phyloP scores from a whole-genome alignment of 352 stramenopile genomes.

The Phytophthora fragariae region DNA sequence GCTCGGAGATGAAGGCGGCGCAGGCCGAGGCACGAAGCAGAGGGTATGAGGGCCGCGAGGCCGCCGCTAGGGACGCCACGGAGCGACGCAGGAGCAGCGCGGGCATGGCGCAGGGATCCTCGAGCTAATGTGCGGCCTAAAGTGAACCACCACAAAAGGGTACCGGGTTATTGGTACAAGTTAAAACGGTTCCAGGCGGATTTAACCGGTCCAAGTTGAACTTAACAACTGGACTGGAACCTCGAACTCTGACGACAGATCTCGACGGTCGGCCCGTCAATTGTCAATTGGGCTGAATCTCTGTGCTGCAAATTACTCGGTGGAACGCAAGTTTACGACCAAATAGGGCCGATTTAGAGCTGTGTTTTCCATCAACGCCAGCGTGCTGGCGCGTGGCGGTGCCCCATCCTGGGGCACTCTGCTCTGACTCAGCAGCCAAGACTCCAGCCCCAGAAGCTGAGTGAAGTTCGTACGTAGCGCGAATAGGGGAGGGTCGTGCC shows the following conservation, averaged over 20 bases:
- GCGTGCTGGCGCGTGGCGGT: too few relatives aligned
- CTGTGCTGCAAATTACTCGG: too few relatives aligned
- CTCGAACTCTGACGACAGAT: slow-evolving; percentile 11
- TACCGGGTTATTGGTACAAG: background rate
- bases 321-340: too few relatives aligned
- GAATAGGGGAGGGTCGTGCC: slow-evolving; percentile 23
- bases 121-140: slow-evolving; percentile 10
- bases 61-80: slow-evolving; percentile 17
- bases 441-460: slow-evolving; percentile 6
- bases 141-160: background rate
- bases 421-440: slow-evolving; percentile 17
- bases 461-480: slow-evolving; percentile 38
- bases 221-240: slow-evolving; percentile 18
- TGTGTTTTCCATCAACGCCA: too few relatives aligned
- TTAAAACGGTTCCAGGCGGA: slow-evolving; percentile 11
- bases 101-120: slow-evolving; percentile 1
- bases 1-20: slow-evolving; percentile 21
- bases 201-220: slow-evolving; percentile 25
- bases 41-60: slow-evolving; percentile 8
- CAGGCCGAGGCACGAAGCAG: slow-evolving; percentile 7
- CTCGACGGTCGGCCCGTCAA: slow-evolving; percentile 1
- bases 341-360: too few relatives aligned
- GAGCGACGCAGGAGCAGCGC: slow-evolving; percentile 37
- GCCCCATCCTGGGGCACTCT: background rate
- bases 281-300: too few relatives aligned